Conservation (phyloP, 2,329 filamentous ascomycete genomes). For the Sclerotinia nivalis region DNA sequence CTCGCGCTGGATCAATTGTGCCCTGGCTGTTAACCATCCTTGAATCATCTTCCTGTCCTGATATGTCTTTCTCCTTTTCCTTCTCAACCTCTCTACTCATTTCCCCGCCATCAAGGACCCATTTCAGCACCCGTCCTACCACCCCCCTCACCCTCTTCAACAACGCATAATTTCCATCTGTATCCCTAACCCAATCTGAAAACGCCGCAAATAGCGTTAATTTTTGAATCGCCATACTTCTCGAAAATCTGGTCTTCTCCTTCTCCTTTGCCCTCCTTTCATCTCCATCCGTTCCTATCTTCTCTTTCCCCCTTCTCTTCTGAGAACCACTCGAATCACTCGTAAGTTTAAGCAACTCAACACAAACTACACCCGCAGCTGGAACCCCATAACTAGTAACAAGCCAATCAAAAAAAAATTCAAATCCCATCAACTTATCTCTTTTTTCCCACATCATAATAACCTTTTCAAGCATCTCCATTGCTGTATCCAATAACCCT, state of each 20-base stretch:
- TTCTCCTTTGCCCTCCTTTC: background rate
- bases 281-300: background rate
- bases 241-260: conserved; percentile 29
- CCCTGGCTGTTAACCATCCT: background rate
- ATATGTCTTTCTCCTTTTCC: background rate
- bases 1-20: background rate
- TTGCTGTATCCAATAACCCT: conserved; percentile 34
- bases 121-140: conserved; percentile 4
- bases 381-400: conserved; percentile 37
- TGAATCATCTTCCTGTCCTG: background rate
- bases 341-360: conserved; percentile 36
- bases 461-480: conserved; percentile 37
- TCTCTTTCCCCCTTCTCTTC: background rate
- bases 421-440: conserved; percentile 34
- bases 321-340: background rate
- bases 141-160: conserved; percentile 14
- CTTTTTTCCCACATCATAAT: conserved; percentile 38
- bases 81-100: background rate
- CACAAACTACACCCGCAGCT: conserved; percentile 36
- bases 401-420: conserved; percentile 37
- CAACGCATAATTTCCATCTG: conserved; percentile 38
- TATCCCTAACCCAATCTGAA: conserved; percentile 39
- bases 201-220: conserved; percentile 39
- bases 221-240: conserved; percentile 38
- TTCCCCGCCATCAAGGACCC: conserved; percentile 7